Conservation (phyloP, 306 rosid genomes). For the Potentilla sterilis region DNA sequence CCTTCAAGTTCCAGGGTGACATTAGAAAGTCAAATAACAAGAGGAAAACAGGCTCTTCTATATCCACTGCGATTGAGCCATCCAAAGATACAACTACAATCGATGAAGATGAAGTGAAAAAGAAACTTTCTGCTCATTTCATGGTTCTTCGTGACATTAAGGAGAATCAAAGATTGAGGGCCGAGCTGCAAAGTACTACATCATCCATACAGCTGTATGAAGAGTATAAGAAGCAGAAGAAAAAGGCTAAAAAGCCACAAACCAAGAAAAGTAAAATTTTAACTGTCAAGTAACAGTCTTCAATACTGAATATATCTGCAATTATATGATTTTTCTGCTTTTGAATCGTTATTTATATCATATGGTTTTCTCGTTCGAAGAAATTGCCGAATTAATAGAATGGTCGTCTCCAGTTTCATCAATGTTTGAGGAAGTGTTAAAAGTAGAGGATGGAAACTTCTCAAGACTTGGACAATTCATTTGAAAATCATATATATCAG, state of each 20-base stretch:
- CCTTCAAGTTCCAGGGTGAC: conserved; percentile 41
- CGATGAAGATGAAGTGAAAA: conserved; percentile 52
- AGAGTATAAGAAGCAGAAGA: conserved; percentile 65
- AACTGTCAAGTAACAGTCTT: neutral
- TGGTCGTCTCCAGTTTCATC: neutral
- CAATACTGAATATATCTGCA: neutral
- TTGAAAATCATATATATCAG: too few species aligned
- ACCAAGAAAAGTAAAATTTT: conserved; percentile 12
- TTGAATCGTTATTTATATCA: neutral
- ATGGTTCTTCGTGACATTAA: conserved; percentile 60
- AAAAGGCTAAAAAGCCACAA: conserved; percentile 25
- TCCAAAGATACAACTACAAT: conserved; percentile 27
- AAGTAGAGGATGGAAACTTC: neutral
- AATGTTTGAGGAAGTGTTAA: neutral
- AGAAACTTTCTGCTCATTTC: conserved; percentile 63
- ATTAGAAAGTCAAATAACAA: conserved; percentile 42
- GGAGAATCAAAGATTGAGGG: conserved; percentile 72
- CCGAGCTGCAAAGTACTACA: conserved; percentile 51
- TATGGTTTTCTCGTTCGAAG: neutral
- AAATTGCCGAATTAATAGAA: neutral
- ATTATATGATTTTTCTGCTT: neutral
- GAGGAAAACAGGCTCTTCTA: conserved; percentile 45
- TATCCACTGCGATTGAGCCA: conserved; percentile 29
- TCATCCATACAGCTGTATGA: conserved; percentile 54
- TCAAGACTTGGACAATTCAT: too few species aligned